These are phyloP conservation scores for Fragaria vesca DNA, from an alignment of 306 rosid genomes.

Conservation along the genomic window DNA sequence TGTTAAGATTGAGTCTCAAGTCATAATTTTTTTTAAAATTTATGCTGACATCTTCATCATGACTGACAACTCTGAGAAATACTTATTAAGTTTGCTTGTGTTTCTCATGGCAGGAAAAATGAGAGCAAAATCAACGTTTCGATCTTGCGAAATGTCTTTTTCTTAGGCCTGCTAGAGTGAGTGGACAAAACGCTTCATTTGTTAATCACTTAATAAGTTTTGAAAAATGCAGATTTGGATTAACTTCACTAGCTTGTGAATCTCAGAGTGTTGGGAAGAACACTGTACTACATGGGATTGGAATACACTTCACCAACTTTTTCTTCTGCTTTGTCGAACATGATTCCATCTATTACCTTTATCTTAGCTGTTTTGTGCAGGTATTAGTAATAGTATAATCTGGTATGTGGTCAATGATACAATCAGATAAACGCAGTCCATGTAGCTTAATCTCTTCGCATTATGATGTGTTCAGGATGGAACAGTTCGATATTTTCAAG, in stretches of 20 bases:
- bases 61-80: background rate
- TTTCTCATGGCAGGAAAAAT: slow-evolving; percentile 15
- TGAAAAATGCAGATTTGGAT: background rate
- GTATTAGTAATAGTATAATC: slow-evolving; percentile 6
- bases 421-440: background rate
- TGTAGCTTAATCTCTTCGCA: background rate
- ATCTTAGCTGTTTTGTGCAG: slow-evolving; percentile 23
- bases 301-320: slow-evolving; percentile 20
- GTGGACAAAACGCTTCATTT: background rate
- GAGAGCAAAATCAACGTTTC: slow-evolving; percentile 17
- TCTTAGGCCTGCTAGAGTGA: slow-evolving; percentile 23
- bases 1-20: background rate
- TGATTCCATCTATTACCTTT: slow-evolving; percentile 24
- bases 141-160: slow-evolving; percentile 22
- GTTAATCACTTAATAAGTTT: background rate
- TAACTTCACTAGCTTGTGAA: background rate
- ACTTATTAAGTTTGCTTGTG: background rate
- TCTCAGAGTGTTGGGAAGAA: slow-evolving; percentile 24
- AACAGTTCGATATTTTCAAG: slow-evolving; percentile 6
- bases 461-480: slow-evolving; percentile 17
- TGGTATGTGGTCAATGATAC: background rate
- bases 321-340: slow-evolving; percentile 19
- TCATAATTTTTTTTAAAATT: background rate
- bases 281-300: slow-evolving; percentile 19
- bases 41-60: background rate